A percentile compares a stretch with the other conserved stretches of the same genome.
These are phyloP conservation scores for Suillus fuscotomentosus DNA, from an alignment of 768 basidiomycete species.

Conservation along the genomic window DNA sequence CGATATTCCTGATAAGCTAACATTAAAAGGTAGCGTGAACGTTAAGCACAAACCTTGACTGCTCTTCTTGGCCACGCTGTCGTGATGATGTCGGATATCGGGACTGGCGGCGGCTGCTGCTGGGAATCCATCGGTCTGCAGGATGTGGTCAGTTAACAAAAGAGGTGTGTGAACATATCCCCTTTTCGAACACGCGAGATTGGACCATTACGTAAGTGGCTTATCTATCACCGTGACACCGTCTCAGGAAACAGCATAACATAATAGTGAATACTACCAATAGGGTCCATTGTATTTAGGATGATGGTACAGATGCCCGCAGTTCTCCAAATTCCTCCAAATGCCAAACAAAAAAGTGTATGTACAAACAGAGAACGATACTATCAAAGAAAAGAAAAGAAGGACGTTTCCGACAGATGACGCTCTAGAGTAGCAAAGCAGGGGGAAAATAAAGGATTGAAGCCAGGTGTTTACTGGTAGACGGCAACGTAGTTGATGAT, in stretches of 20 bases:
- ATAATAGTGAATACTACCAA: no score
- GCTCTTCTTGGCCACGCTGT: conserved; percentile 51
- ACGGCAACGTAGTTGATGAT: conserved; percentile 55
- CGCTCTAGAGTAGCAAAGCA: background rate
- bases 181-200: conserved; percentile 21
- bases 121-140: conserved; percentile 34
- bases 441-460: background rate
- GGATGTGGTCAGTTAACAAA: conserved; percentile 27
- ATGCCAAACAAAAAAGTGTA: background rate
- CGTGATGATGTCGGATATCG: conserved; percentile 43
- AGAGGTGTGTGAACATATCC: conserved; percentile 26
- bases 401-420: background rate
- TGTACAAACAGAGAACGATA: background rate
- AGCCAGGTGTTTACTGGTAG: conserved; percentile 28
- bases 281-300: background rate
- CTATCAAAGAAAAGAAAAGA: background rate
- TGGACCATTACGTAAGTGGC: background rate
- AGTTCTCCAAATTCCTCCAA: background rate
- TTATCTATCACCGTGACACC: background rate
- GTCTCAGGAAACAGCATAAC: background rate
- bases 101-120: conserved; percentile 26
- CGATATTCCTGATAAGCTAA: conserved; percentile 13
- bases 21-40: conserved; percentile 6
- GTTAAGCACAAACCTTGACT: conserved; percentile 41
- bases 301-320: background rate